phyloP scores from a whole-genome alignment of 2,329 filamentous ascomycete genomes.

The Alternaria triticimaculans region DNA sequence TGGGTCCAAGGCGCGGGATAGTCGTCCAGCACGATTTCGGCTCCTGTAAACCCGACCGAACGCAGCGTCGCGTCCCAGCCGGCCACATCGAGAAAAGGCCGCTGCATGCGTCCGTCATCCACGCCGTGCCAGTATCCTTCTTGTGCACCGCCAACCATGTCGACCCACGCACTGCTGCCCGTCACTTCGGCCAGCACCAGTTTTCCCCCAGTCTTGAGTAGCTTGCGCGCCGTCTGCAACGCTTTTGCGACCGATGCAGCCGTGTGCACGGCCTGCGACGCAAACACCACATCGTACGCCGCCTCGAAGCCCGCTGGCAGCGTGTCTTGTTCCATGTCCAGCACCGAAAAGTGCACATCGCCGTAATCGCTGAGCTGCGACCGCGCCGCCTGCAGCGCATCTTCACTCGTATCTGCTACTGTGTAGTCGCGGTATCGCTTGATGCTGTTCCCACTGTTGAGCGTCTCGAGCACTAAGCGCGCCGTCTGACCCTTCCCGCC shows the following conservation, averaged over 20 bases:
- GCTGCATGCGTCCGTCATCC: slow-evolving; percentile 9
- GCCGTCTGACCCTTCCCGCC: slow-evolving; percentile 19
- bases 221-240: not conserved
- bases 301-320: slow-evolving; percentile 7
- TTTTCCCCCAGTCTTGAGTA: slow-evolving; percentile 52
- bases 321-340: slow-evolving; percentile 21
- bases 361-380: not conserved
- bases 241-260: slow-evolving; percentile 14
- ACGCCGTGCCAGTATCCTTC: slow-evolving; percentile 23
- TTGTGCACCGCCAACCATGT: slow-evolving; percentile 11
- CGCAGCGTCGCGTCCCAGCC: slow-evolving; percentile 44
- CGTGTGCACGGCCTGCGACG: not conserved
- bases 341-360: slow-evolving; percentile 4
- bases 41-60: slow-evolving; percentile 42
- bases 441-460: not conserved
- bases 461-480: not conserved
- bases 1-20: slow-evolving; percentile 1
- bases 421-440: slow-evolving; percentile 21
- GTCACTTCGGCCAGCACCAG: slow-evolving; percentile 49
- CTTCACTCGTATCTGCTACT: slow-evolving; percentile 10
- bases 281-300: slow-evolving; percentile 29
- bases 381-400: not conserved
- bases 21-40: slow-evolving; percentile 31
- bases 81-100: slow-evolving; percentile 24
- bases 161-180: not conserved